Percentiles rank a stretch among this genome's conserved stretches.
These are phyloP conservation scores for Lagenaria siceraria DNA, from an alignment of 306 rosid species.

Conservation along the genomic window DNA sequence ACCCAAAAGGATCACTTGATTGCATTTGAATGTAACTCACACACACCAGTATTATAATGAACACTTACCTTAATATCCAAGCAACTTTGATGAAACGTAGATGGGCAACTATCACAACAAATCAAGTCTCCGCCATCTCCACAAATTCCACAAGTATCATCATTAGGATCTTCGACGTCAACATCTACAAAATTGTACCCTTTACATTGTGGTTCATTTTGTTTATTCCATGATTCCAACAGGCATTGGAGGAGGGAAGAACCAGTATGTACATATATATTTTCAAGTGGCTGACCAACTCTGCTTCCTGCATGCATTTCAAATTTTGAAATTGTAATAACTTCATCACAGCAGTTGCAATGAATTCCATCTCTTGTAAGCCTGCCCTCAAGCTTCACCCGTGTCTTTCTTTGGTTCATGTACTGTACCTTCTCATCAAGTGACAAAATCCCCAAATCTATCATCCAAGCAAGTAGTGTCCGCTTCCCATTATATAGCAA, in stretches of 20 bases:
- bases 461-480: slow-evolving; percentile 82
- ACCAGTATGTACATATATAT: slow-evolving; percentile 46
- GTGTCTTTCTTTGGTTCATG: slow-evolving; percentile 26
- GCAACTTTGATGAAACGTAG: slow-evolving; percentile 90
- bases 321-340: slow-evolving; percentile 45
- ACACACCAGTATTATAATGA: not conserved
- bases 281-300: slow-evolving; percentile 40
- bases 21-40: slow-evolving; percentile 4
- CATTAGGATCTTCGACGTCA: slow-evolving; percentile 81
- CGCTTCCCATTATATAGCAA: slow-evolving; percentile 66
- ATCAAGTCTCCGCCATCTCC: slow-evolving; percentile 97
- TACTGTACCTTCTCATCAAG: slow-evolving; percentile 55
- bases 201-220: slow-evolving; percentile 46
- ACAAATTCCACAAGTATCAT: slow-evolving; percentile 90
- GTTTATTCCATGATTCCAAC: slow-evolving; percentile 83
- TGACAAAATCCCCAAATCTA: slow-evolving; percentile 60
- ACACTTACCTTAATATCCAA: slow-evolving; percentile 60
- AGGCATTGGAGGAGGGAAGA: slow-evolving; percentile 70
- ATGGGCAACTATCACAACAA: slow-evolving; percentile 95
- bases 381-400: slow-evolving; percentile 38
- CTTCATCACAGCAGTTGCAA: slow-evolving; percentile 65
- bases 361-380: slow-evolving; percentile 71
- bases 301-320: slow-evolving; percentile 60
- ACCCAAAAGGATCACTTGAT: not conserved
- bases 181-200: slow-evolving; percentile 60